Evolutionary conservation across 2,329 filamentous ascomycete species (phyloP), one percentile per base, ranked within the genome.

Genomic region (Scedosporium minutisporum): DNA sequence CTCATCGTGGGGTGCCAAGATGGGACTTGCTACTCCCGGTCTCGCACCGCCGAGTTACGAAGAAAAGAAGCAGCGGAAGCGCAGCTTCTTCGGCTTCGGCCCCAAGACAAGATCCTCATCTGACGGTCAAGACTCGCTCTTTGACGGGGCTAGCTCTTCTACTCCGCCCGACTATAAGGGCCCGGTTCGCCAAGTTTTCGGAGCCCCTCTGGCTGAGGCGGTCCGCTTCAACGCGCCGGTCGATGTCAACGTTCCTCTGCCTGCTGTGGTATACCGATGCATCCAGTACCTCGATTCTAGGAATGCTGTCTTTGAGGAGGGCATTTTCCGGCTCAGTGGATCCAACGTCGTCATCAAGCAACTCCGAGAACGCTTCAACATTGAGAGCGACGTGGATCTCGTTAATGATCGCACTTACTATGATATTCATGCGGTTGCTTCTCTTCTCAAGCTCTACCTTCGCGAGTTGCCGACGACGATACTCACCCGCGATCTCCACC

Each of bases 291-390:
- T 99, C 18, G 88, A 91, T 67, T 83, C 85, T 6, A 93, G 93
- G 77, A 86, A 90, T 65, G 95, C 93, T 10, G 82, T 88, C 58
- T 81, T 81, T 5, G 95, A 99, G 73, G 95, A 99, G 74, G 95
- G 95, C 53, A 96, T 99, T 51, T 99, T 99, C 81, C 87, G 95
- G 60, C 81, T 99, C 51, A 97, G 93, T 73, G 95, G 95, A n/a
- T 97, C 93, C 0, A 97, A 96, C 71, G 84, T 96, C 62, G 88
- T 96, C 59, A 96, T 99, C 76, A 96, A 93, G 74, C 86, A 86
- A 63, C 82, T 99, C 53, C 89, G 90, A 65, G 93, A 97, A 72
- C 87, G 93, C 2, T 99, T 99, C 78, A 97, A 99, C 74, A 86
- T 77, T 3, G 93, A 99, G 77, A 89, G 93, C 57, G 95, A 99